Evolutionary conservation across 2,329 filamentous ascomycete genomes (phyloP), one percentile per base, ranked within the genome.

Genomic region (Cladosporium velox): DNA sequence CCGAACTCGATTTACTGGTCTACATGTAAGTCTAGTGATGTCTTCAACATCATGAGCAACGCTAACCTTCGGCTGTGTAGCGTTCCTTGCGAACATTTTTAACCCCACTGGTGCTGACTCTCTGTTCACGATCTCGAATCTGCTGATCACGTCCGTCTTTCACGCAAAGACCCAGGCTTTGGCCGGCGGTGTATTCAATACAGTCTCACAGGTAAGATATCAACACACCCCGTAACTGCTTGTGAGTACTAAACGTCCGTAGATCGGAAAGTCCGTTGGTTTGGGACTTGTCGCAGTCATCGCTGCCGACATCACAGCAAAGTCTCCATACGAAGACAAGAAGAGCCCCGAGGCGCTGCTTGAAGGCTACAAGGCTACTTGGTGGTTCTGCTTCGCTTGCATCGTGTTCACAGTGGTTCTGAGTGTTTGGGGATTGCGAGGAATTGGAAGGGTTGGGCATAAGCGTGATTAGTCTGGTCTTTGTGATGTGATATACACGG

Each of bases 1-100:
- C 80, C 80, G 0, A 67, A 72, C 1, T 83, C 79, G 78, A 76
- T 76, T 1, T 86, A 84, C 73, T 86, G 82, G 82, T 74, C 74
- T 12, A 63, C 66, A 21, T 64, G 67, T 68, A 58, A 61, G 66
- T 41, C 8, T 3, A 2, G 12, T 15, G 4, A 24, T 12, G 0
- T 15, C 10, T 14, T 7, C 12, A 1, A 8, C 21, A 18, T 26
- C 1, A 4, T 8, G 11, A 41, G 3, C 10, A 58, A 4, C 41
- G 32, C 26, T 51, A 32, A 54, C 24, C 10, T 28, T 21, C 12
- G 8, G 21, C 10, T 8, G 24, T 41, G 77, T 75, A 58, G 79
- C 77, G 1, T 84, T 84, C 65, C 75, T 77, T 15, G 79, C 81
- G 0, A 77, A 82, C 18, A 69, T 79, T 2, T 72, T 84, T 6